phyloP scores from a whole-genome alignment of 371 early-diverging fungal species.

The Coemansia sp. region DNA sequence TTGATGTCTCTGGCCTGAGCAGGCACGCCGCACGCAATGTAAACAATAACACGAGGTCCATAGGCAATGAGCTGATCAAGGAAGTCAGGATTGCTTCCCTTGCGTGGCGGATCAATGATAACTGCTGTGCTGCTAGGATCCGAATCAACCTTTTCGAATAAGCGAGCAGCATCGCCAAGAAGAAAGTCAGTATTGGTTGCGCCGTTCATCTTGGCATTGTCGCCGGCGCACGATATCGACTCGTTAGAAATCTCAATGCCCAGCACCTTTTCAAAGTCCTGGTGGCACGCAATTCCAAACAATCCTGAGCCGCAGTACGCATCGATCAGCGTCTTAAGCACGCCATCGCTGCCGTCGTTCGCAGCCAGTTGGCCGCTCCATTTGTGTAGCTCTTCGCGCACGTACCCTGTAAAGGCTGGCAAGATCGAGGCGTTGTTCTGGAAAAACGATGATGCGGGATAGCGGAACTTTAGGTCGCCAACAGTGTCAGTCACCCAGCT shows the following conservation, averaged over 20 bases:
- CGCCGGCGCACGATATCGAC: constrained; percentile 58
- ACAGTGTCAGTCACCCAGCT: constrained; percentile 50
- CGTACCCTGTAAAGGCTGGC: constrained; percentile 58
- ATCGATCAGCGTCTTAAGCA: constrained; percentile 58
- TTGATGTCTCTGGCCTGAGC: constrained; percentile 61
- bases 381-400: constrained; percentile 53
- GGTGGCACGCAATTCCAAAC: constrained; percentile 61
- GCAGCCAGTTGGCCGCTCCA: constrained; percentile 22
- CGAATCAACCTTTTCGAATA: constrained; percentile 56
- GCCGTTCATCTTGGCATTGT: constrained; percentile 61
- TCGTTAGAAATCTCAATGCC: constrained; percentile 65
- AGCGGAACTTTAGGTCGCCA: constrained; percentile 51
- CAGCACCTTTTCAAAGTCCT: constrained; percentile 58
- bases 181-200: constrained; percentile 57
- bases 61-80: constrained; percentile 62
- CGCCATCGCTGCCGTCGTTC: constrained; percentile 20
- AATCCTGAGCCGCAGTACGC: constrained; percentile 72
- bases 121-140: constrained; percentile 57
- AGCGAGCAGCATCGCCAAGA: constrained; percentile 57
- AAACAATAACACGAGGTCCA: constrained; percentile 62
- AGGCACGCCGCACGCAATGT: constrained; percentile 65
- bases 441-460: constrained; percentile 62
- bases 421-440: constrained; percentile 66
- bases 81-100: constrained; percentile 62
- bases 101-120: constrained; percentile 69